Percentiles rank a stretch among this genome's conserved stretches.
phyloP scores from a whole-genome alignment of 805 yeast species.

The Pichia californica region DNA sequence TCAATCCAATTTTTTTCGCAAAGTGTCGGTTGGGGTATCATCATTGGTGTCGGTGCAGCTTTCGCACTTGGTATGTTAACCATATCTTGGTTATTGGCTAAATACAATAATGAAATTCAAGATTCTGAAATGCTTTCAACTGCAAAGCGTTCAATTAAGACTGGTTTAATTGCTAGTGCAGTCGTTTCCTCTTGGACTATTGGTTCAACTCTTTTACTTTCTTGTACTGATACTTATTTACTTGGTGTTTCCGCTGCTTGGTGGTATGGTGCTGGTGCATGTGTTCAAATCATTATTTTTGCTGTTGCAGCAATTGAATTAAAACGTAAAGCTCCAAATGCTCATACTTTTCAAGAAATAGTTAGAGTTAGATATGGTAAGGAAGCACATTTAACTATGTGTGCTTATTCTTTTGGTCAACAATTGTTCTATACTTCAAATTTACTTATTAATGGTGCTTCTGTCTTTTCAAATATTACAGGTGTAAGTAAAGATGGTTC shows the following conservation, averaged over 20 bases:
- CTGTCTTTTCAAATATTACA: conserved; percentile 28
- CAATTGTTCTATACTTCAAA: conserved; percentile 29
- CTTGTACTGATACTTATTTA: conserved; percentile 27
- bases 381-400: conserved; percentile 24
- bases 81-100: conserved; percentile 29
- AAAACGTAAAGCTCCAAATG: conserved; percentile 31
- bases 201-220: conserved; percentile 27
- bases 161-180: conserved; percentile 32
- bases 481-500: conserved; percentile 32
- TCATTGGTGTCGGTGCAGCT: conserved; percentile 41
- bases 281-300: conserved; percentile 31
- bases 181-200: conserved; percentile 34
- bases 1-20: too few relatives aligned
- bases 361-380: conserved; percentile 29
- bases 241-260: conserved; percentile 33
- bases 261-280: conserved; percentile 31
- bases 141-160: conserved; percentile 32
- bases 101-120: conserved; percentile 35
- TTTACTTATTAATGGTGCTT: conserved; percentile 30
- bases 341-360: conserved; percentile 32
- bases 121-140: conserved; percentile 37
- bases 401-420: conserved; percentile 24
- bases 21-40: conserved; percentile 35
- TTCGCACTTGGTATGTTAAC: conserved; percentile 35
- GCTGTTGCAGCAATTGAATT: conserved; percentile 29